Percentiles rank a stretch among this genome's conserved stretches.
Conservation (phyloP, 768 basidiomycete genomes). For the Antrodiella citrinella region DNA sequence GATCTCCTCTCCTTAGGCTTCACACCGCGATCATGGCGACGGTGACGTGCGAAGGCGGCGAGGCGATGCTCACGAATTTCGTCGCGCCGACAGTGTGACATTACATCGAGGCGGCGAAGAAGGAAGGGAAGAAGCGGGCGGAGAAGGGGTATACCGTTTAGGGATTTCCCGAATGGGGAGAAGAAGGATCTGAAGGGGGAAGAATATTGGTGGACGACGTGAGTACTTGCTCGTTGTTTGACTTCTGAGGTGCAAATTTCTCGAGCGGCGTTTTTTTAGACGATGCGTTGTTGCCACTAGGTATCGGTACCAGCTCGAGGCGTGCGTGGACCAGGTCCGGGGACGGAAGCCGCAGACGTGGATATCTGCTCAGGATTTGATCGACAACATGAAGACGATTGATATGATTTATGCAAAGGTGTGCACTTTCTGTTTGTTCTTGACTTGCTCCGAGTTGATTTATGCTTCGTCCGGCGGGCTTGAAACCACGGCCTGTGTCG, state of each 20-base stretch:
- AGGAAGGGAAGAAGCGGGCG: slow-evolving; percentile 30
- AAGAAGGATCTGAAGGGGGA: slow-evolving; percentile 34
- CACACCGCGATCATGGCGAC: slow-evolving; percentile 1
- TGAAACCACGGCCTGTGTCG: not conserved
- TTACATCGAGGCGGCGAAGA: slow-evolving; percentile 19
- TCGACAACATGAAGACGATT: slow-evolving; percentile 49
- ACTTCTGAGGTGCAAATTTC: not conserved
- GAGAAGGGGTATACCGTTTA: slow-evolving; percentile 11
- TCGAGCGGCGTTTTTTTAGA: not conserved
- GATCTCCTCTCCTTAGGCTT: not conserved
- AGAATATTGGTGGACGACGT: slow-evolving; percentile 57
- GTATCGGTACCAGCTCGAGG: slow-evolving; percentile 41
- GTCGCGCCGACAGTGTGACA: slow-evolving; percentile 19
- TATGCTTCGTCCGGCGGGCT: not conserved
- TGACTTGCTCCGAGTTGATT: not conserved
- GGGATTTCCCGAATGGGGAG: slow-evolving; percentile 21
- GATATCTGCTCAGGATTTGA: slow-evolving; percentile 44
- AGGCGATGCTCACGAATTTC: slow-evolving; percentile 10
- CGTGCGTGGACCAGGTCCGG: slow-evolving; percentile 50
- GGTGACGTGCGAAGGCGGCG: not conserved
- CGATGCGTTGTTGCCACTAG: no score
- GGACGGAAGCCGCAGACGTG: slow-evolving; percentile 47
- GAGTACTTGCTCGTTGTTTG: not conserved
- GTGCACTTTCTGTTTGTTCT: not conserved
- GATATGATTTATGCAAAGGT: slow-evolving; percentile 47